A percentile compares a stretch with the other conserved stretches of the same genome.
These are phyloP conservation scores for Myriosclerotinia scirpicola DNA, from an alignment of 2,329 filamentous ascomycete species.

Conservation along the genomic window DNA sequence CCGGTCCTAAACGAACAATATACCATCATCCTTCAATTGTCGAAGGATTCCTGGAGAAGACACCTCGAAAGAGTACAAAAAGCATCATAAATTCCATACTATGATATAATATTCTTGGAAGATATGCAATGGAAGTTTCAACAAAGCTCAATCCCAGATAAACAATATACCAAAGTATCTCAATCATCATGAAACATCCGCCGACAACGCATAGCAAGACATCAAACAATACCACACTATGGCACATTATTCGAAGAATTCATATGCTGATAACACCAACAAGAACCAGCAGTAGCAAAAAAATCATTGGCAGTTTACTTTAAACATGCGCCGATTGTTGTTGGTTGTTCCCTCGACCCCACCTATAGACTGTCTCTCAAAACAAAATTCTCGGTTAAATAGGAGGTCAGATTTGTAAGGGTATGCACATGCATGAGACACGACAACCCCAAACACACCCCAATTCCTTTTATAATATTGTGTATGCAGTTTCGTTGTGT, in stretches of 20 bases:
- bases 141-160: background rate
- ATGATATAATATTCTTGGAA: background rate
- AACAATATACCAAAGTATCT: background rate
- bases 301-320: background rate
- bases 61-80: no score
- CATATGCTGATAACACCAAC: no score
- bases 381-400: background rate
- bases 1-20: no score
- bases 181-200: background rate
- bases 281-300: background rate
- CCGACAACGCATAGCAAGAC: background rate
- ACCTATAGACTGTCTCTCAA: no score
- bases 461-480: background rate
- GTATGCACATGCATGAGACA: background rate
- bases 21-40: no score
- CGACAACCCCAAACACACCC: background rate
- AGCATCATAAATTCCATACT: background rate
- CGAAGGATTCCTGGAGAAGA: no score
- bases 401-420: background rate
- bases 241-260: background rate
- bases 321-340: background rate
- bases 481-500: background rate
- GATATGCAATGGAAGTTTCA: background rate
- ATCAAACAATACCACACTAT: background rate
- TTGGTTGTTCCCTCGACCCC: no score